These are phyloP conservation scores for Aspergillus fischeri DNA, from an alignment of 2,329 filamentous ascomycete genomes.

Conservation along the genomic window DNA sequence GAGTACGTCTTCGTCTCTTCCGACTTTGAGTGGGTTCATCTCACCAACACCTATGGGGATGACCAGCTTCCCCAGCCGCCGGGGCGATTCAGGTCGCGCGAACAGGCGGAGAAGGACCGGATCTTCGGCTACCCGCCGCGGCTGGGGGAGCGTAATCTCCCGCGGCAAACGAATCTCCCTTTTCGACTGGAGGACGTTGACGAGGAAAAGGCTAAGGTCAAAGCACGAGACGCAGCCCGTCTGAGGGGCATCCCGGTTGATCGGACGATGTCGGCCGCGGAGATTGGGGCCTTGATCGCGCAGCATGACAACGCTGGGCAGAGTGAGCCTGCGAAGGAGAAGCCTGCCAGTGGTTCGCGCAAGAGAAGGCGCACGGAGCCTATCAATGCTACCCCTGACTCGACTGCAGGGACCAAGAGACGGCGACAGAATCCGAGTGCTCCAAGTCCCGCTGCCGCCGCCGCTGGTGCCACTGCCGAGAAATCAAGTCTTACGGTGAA, in stretches of 20 bases:
- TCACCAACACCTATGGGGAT: constrained; percentile 25
- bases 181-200: constrained; percentile 23
- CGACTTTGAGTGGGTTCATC: constrained; percentile 22
- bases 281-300: constrained; percentile 18
- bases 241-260: constrained; percentile 16
- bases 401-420: not conserved
- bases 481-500: constrained; percentile 12
- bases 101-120: constrained; percentile 26
- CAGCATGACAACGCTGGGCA: constrained; percentile 9
- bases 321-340: not conserved
- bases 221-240: constrained; percentile 19
- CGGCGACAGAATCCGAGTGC: not conserved
- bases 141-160: constrained; percentile 29
- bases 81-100: constrained; percentile 21
- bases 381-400: not conserved
- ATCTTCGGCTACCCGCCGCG: constrained; percentile 30
- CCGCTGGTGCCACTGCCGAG: not conserved
- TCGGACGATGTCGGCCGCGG: constrained; percentile 13
- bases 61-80: constrained; percentile 23
- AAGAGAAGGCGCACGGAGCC: constrained; percentile 12
- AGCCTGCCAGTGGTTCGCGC: not conserved
- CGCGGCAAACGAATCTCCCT: constrained; percentile 11
- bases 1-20: constrained; percentile 23
- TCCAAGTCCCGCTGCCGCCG: not conserved
- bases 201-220: constrained; percentile 18